phyloP scores from a whole-genome alignment of 495 filamentous ascomycete genomes.

The Podospora appendiculata region DNA sequence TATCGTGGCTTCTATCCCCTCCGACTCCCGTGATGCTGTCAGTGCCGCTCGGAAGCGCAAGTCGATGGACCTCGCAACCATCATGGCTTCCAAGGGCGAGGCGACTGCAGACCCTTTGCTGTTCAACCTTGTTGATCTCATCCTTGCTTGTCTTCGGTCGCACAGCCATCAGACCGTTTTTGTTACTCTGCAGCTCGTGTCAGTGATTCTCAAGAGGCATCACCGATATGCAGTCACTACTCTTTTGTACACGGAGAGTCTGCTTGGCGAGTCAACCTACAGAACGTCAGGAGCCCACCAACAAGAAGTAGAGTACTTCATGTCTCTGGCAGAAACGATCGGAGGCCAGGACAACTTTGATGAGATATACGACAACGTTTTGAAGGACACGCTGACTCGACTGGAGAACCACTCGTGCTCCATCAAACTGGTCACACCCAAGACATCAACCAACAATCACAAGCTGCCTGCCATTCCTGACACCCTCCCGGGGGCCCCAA shows the following conservation, averaged over 20 bases:
- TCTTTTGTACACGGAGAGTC: conserved; percentile 55
- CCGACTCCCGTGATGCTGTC: conserved; percentile 24
- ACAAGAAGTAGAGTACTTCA: conserved; percentile 66
- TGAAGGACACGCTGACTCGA: conserved; percentile 67
- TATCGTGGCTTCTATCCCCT: conserved; percentile 20
- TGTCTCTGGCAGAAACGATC: conserved; percentile 64
- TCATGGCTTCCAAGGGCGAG: conserved; percentile 59
- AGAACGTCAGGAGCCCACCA: conserved; percentile 75
- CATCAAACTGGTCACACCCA: conserved; percentile 46
- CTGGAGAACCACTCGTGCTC: conserved; percentile 81
- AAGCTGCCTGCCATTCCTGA: conserved; percentile 42
- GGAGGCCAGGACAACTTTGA: conserved; percentile 64
- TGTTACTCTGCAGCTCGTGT: conserved; percentile 77
- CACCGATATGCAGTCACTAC: conserved; percentile 77
- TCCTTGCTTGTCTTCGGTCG: conserved; percentile 76
- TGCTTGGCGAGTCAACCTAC: conserved; percentile 40
- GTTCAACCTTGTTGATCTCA: conserved; percentile 90
- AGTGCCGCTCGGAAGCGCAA: conserved; percentile 71
- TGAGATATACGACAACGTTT: conserved; percentile 71
- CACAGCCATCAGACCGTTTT: conserved; percentile 79
- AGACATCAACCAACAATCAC: conserved; percentile 42
- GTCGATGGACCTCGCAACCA: conserved; percentile 79
- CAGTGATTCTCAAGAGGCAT: conserved; percentile 77
- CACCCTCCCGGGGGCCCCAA: conserved; percentile 43
- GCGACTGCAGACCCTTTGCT: conserved; percentile 71